phyloP scores from a whole-genome alignment of 805 yeast genomes.

The Sugiyamaella smithiae region DNA sequence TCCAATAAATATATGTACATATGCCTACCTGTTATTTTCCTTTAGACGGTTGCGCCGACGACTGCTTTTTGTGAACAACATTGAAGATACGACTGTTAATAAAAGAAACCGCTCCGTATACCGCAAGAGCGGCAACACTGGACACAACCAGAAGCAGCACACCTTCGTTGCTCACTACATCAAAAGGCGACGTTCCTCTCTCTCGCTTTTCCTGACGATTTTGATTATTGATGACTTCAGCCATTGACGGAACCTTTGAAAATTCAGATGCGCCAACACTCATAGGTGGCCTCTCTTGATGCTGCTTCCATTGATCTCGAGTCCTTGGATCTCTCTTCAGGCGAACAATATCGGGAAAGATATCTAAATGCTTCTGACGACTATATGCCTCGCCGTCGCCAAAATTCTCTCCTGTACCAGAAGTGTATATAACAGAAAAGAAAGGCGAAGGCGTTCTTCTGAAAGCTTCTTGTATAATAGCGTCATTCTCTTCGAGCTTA shows the following conservation, averaged over 20 bases:
- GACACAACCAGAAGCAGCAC: not conserved
- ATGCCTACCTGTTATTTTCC: no score
- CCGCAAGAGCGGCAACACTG: not conserved
- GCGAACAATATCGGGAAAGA: constrained; percentile 27
- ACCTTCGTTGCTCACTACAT: not conserved
- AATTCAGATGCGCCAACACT: not conserved
- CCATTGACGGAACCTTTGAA: not conserved
- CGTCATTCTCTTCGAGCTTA: constrained; percentile 43
- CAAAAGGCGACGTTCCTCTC: not conserved
- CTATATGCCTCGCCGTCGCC: constrained; percentile 12
- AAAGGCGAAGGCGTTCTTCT: constrained; percentile 74
- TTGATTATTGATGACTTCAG: not conserved
- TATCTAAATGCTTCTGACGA: constrained; percentile 17
- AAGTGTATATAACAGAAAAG: constrained; percentile 57
- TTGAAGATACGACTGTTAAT: no score
- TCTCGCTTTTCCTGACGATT: not conserved
- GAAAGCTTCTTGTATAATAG: constrained; percentile 51
- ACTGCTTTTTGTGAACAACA: no score
- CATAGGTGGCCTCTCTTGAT: constrained; percentile 19
- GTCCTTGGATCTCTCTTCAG: constrained; percentile 30
- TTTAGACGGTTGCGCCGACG: no score
- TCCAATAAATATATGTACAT: no score
- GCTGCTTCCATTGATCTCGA: constrained; percentile 24
- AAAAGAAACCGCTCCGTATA: no score
- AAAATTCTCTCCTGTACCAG: constrained; percentile 31